phyloP scores from a whole-genome alignment of 1,284 basidiomycete genomes.

The Ustilago xerochloae region DNA sequence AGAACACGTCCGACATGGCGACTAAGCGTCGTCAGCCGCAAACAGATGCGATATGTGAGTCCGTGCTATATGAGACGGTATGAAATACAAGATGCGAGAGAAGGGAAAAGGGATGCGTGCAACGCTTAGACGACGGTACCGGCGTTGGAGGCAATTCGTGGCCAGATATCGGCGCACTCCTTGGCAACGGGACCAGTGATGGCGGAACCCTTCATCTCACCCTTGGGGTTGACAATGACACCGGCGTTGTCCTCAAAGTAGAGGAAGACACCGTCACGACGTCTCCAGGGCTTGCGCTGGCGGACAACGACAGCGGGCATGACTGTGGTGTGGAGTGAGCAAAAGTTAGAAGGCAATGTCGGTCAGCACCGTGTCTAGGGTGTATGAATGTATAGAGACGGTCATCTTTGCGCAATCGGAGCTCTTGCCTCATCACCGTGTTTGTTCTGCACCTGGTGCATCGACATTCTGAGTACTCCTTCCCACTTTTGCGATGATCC shows the following conservation, averaged over 20 bases:
- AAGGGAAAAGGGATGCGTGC: neutral
- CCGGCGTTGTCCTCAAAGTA: slow-evolving; percentile 85
- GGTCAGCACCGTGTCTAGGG: slow-evolving; percentile 4
- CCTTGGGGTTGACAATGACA: slow-evolving; percentile 84
- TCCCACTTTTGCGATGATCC: too few species aligned
- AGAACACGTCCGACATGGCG: slow-evolving; percentile 31
- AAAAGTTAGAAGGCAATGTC: slow-evolving; percentile 7
- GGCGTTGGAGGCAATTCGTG: slow-evolving; percentile 95
- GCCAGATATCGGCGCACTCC: slow-evolving; percentile 99
- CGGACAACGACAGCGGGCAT: slow-evolving; percentile 98
- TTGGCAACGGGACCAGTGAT: slow-evolving; percentile 98
- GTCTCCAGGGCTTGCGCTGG: slow-evolving; percentile 98
- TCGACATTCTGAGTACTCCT: neutral
- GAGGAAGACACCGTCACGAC: slow-evolving; percentile 97
- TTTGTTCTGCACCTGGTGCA: neutral
- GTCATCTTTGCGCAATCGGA: neutral
- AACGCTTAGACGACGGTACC: slow-evolving; percentile 86
- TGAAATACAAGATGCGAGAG: slow-evolving; percentile 38
- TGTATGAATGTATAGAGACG: neutral
- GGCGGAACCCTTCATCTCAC: slow-evolving; percentile 96
- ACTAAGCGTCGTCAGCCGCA: slow-evolving; percentile 25
- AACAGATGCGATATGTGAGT: slow-evolving; percentile 24
- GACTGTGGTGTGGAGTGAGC: slow-evolving; percentile 72
- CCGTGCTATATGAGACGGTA: slow-evolving; percentile 21
- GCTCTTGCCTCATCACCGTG: neutral